Percentiles rank a stretch among this genome's conserved stretches.
Evolutionary conservation across 805 yeast genomes (phyloP).

Genomic region (Candida loeiensis): DNA sequence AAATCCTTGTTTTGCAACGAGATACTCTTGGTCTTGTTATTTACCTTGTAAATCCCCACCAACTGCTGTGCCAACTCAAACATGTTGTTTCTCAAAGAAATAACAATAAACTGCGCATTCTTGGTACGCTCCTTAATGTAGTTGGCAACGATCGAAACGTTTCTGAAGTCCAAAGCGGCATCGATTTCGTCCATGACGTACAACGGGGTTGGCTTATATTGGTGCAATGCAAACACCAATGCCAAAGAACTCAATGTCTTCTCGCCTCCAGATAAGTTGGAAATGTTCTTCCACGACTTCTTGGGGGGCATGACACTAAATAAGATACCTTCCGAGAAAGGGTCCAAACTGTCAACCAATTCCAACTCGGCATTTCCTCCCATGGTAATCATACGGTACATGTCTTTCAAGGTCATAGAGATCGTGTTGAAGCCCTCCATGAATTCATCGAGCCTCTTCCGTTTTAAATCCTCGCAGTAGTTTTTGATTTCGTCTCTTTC

Average conservation of each 20-base stretch:
- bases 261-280: slow-evolving; percentile 96
- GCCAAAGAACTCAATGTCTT: slow-evolving; percentile 94
- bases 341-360: slow-evolving; percentile 91
- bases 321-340: slow-evolving; percentile 95
- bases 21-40: slow-evolving; percentile 85
- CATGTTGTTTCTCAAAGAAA: slow-evolving; percentile 94
- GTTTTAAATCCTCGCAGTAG: slow-evolving; percentile 64
- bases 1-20: slow-evolving; percentile 66
- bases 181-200: slow-evolving; percentile 99
- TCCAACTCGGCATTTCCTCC: slow-evolving; percentile 99
- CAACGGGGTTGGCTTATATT: slow-evolving; percentile 93
- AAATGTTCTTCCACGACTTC: slow-evolving; percentile 94
- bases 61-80: slow-evolving; percentile 92
- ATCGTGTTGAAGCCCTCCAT: slow-evolving; percentile 89
- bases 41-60: slow-evolving; percentile 92
- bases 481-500: slow-evolving; percentile 62
- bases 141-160: slow-evolving; percentile 95
- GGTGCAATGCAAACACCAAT: slow-evolving; percentile 91
- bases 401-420: slow-evolving; percentile 84
- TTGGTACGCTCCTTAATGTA: slow-evolving; percentile 93
- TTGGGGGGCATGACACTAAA: slow-evolving; percentile 99
- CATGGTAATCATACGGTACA: slow-evolving; percentile 98
- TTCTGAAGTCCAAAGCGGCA: slow-evolving; percentile 96
- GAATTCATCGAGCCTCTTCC: slow-evolving; percentile 78
- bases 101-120: slow-evolving; percentile 95